phyloP scores from a whole-genome alignment of 139 green algal species.

The Chlamydomonas sp. region DNA sequence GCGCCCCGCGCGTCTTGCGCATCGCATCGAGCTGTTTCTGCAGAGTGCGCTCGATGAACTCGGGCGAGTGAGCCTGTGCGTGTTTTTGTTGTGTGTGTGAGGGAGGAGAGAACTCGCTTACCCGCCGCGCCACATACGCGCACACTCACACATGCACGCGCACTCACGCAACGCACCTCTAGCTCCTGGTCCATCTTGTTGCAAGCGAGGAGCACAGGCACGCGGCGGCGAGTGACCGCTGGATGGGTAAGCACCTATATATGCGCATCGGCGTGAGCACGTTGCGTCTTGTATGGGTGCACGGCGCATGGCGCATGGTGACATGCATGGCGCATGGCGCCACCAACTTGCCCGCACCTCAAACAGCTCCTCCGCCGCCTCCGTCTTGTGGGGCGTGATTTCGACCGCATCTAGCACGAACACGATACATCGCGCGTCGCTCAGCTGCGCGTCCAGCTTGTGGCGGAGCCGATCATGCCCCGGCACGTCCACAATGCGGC shows the following conservation, averaged over 20 bases:
- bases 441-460: conserved; percentile 46
- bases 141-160: too few species aligned
- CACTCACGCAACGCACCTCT: conserved; percentile 8
- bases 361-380: conserved; percentile 41
- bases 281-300: too few species aligned
- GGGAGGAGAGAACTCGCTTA: too few species aligned
- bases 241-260: conserved; percentile 56
- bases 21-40: conserved; percentile 82
- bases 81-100: too few species aligned
- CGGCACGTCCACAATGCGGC: conserved; percentile 74
- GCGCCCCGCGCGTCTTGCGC: conserved; percentile 51
- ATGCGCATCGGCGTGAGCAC: too few species aligned
- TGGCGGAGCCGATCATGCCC: conserved; percentile 68
- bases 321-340: too few species aligned
- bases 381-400: conserved; percentile 53
- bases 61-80: conserved; percentile 68
- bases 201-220: conserved; percentile 83
- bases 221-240: conserved; percentile 31
- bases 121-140: neutral
- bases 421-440: conserved; percentile 56
- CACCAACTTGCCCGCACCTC: conserved; percentile 24
- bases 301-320: too few species aligned
- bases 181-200: conserved; percentile 90
- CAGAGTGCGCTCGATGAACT: conserved; percentile 81
- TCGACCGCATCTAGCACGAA: conserved; percentile 81